Conservation (phyloP, 768 basidiomycete genomes). For the Favolaschia claudopus region DNA sequence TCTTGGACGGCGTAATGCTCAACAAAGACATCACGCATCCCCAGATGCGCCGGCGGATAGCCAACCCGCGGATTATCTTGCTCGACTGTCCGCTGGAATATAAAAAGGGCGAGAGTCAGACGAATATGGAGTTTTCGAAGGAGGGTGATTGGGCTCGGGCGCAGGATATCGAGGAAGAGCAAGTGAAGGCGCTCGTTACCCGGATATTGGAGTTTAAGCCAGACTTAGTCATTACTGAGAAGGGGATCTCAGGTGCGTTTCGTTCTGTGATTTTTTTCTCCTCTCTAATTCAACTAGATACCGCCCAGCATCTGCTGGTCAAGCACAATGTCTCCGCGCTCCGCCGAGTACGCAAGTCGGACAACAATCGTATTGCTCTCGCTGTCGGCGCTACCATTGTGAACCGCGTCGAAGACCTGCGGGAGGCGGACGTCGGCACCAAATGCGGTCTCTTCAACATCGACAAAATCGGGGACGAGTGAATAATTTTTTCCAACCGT, state of each 20-base stretch:
- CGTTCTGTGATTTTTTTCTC: neutral
- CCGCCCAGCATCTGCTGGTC: constrained; percentile 90
- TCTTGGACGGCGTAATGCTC: constrained; percentile 91
- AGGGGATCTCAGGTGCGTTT: constrained; percentile 90
- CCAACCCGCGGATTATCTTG: constrained; percentile 86
- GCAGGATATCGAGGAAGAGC: constrained; percentile 96
- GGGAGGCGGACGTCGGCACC: constrained; percentile 91
- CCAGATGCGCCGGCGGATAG: constrained; percentile 91
- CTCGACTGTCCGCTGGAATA: constrained; percentile 97
- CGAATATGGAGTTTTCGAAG: constrained; percentile 97
- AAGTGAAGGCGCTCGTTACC: constrained; percentile 87
- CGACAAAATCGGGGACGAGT: constrained; percentile 98
- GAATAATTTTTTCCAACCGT: constrained; percentile 23
- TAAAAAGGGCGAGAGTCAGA: constrained; percentile 98
- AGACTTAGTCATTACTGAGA: constrained; percentile 95
- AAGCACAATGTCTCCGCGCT: constrained; percentile 92
- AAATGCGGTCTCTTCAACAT: constrained; percentile 95
- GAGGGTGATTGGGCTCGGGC: constrained; percentile 93
- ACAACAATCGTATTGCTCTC: constrained; percentile 98
- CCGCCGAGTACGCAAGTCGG: constrained; percentile 97
- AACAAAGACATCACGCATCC: constrained; percentile 99
- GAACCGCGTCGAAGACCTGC: constrained; percentile 93
- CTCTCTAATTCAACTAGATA: constrained; percentile 57
- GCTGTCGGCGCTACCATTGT: constrained; percentile 97
- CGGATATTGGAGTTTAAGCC: constrained; percentile 93